Evolutionary conservation across 2,329 filamentous ascomycete species (phyloP), one percentile per base, ranked within the genome.

Genomic region (Aspergillus sp.): DNA sequence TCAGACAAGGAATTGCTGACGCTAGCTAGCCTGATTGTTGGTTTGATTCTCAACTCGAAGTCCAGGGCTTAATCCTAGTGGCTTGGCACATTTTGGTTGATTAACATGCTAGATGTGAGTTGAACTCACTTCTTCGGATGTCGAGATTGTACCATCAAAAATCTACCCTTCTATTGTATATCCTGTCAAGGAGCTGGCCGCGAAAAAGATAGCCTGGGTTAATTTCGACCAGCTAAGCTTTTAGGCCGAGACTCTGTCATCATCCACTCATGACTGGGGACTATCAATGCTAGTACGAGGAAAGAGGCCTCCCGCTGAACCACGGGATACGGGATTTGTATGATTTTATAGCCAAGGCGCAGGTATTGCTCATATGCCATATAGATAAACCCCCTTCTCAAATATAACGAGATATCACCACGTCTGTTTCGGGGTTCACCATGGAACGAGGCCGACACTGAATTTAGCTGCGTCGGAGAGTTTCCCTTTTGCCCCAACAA

Each of bases 1-100:
- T 16, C 45, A 7, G 16, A 22, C 18, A 47, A 16, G 22, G 36
- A 20, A 18, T 31, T 26, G 22, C 52, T 14, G 32, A 31, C n/a
- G 47, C 32, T 29, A 5, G 39, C 49, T 45, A 96, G 92, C 50
- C 86, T 97, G 66, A 97, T 97, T 73, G 93, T 97, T 62, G 92
- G 91, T 58, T 85, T 97, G 49, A 94, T 97, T 73, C 85, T 97
- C 73, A 96, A 96, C 85, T 95, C 91, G 63, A 92, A 92, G 82
- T 47, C 45, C 22, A 88, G 84, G 18, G 45, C 45, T 47, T 47
- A 16, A 47, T 47, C 22, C 22, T 11, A 12, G 45, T 22, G 45
- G 16, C 22, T 47, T 47, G 45, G 45, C 45, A 6, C 16, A 47
- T 47, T 47, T 47, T 47, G 36, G 22, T 47, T 47, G 18, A 47